Evolutionary conservation across 1,284 basidiomycete genomes (phyloP).

Genomic region (Ustilago bromivora): DNA sequence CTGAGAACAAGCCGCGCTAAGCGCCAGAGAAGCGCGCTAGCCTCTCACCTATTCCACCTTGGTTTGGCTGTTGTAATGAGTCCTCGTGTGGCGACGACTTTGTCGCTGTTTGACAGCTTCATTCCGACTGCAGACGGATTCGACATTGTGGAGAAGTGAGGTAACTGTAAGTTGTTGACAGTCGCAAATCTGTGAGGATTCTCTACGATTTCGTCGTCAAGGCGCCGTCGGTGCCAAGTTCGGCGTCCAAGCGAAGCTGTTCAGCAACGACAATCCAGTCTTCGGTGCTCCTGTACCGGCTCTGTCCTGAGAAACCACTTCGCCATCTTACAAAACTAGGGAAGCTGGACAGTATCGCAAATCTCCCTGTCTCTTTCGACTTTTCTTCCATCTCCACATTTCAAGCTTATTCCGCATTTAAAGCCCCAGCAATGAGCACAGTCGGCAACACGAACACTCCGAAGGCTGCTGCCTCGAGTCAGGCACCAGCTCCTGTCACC

Average conservation of each 20-base stretch:
- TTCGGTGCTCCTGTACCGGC: background rate
- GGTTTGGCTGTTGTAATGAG: background rate
- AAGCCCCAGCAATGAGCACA: background rate
- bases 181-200: background rate
- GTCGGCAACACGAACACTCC: constrained; percentile 15
- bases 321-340: constrained; percentile 9
- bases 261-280: background rate
- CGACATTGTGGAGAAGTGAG: background rate
- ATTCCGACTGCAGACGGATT: constrained; percentile 63
- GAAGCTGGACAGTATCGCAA: background rate
- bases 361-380: background rate
- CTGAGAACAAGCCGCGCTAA: background rate
- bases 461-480: constrained; percentile 16
- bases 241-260: background rate
- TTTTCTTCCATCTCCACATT: background rate
- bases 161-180: background rate
- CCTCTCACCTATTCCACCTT: constrained; percentile 8
- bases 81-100: background rate
- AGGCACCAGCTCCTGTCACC: constrained; percentile 31
- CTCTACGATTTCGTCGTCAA: constrained; percentile 2
- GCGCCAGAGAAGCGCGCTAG: constrained; percentile 19
- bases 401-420: background rate
- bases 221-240: background rate
- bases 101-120: constrained; percentile 71
- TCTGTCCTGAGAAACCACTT: background rate